These are phyloP conservation scores for Tagetes patula DNA, from an alignment of 129 eudicot species.

Conservation along the genomic window DNA sequence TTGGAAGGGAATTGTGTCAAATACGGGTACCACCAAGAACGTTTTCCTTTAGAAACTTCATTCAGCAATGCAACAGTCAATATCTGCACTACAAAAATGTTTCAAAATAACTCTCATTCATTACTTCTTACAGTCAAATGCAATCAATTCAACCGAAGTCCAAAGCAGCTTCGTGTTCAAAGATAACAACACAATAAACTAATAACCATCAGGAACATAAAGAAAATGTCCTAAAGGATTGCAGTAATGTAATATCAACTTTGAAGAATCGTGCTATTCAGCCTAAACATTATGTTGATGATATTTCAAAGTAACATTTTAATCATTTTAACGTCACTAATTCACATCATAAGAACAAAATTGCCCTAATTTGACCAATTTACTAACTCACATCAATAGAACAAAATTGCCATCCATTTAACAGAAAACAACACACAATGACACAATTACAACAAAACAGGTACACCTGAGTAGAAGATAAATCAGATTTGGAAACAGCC, in stretches of 20 bases:
- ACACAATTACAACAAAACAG: not conserved
- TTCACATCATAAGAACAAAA: no score
- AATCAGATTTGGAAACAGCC: constrained; percentile 37
- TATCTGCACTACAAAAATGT: constrained; percentile 42
- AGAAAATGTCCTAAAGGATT: no score
- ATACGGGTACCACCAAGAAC: constrained; percentile 77
- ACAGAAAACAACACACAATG: not conserved
- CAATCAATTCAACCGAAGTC: not conserved
- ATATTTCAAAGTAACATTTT: constrained; percentile 1
- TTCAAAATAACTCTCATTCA: not conserved
- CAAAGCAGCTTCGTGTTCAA: not conserved
- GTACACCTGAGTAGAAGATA: constrained; percentile 67
- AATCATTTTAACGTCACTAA: not conserved
- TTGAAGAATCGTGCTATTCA: constrained; percentile 3
- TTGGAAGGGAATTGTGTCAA: constrained; percentile 70
- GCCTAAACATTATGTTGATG: not conserved
- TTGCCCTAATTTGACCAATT: no score
- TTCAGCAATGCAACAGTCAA: constrained; percentile 58
- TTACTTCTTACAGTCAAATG: not conserved
- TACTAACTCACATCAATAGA: not conserved
- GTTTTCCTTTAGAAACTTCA: constrained; percentile 65
- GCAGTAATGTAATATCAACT: not conserved
- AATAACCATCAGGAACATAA: not conserved
- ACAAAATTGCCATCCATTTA: not conserved
- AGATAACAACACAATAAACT: not conserved